Evolutionary conservation across 257 asterid species (phyloP).

Genomic region (Voacanga thouarsii): DNA sequence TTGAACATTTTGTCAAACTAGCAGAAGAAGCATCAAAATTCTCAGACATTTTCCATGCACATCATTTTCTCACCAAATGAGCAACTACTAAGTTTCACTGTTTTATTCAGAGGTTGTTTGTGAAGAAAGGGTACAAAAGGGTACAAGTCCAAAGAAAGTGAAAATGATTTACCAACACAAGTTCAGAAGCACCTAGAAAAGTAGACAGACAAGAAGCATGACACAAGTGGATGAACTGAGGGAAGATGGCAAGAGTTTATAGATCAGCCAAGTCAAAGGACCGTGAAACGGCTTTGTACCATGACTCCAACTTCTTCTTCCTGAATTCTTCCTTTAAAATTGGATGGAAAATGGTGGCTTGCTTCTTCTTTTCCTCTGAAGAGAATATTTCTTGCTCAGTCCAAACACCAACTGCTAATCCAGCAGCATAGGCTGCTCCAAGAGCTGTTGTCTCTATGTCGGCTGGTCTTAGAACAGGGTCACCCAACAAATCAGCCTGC

Average conservation of each 20-base stretch:
- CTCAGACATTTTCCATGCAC: background rate
- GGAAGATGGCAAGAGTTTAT: background rate
- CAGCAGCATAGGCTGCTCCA: conserved; percentile 97
- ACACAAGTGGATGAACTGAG: background rate
- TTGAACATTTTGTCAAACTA: background rate
- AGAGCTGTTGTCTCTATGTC: conserved; percentile 87
- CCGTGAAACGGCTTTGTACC: conserved; percentile 85
- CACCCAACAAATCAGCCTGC: conserved; percentile 19
- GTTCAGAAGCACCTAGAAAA: background rate
- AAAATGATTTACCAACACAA: background rate
- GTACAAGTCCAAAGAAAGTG: background rate
- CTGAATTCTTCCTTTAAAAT: conserved; percentile 47
- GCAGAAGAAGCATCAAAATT: background rate
- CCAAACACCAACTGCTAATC: conserved; percentile 88
- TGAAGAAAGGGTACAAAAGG: background rate
- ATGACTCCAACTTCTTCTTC: conserved; percentile 74
- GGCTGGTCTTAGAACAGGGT: conserved; percentile 8
- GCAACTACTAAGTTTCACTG: background rate
- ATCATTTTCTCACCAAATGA: background rate
- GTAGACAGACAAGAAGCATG: background rate
- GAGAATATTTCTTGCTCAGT: conserved; percentile 60
- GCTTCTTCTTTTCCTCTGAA: conserved; percentile 52
- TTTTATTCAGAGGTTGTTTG: background rate
- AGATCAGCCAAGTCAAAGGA: conserved; percentile 83
- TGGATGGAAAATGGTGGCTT: conserved; percentile 53